Base-by-base conservation (phyloP, 148 eudicot genomes). In the Chenopodium album region DNA sequence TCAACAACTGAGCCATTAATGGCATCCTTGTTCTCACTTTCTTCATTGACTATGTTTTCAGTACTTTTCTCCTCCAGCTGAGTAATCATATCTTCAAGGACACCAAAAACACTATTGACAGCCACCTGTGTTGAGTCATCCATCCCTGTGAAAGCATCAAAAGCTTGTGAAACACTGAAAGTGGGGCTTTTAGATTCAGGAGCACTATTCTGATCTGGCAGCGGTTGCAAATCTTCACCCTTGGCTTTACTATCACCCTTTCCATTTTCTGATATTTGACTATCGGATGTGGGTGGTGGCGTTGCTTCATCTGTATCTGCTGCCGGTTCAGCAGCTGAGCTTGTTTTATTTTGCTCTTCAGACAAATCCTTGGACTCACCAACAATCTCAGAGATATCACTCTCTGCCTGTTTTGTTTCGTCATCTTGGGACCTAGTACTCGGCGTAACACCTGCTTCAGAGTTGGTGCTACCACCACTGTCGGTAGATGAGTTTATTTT, bases 101-200 rank as follows among this genome's bases (percentile, higher is more conserved):
- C 99, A 89, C 91, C 86, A 82, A 94, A 94, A 4, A 96, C 97
- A 83, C 94, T 94, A 76, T 91, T 92, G 78, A 96, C 98, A 83
- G 99, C 99, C 86, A 88, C 84, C 83, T 96, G 99, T 34, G 98
- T 96, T 31, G 99, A 94, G 88, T 96, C 98, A 83, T 96, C 99
- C 79, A 96, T 83, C 19, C 94, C 97, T 26, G 94, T 83, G 62
- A 96, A 87, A 77, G 95, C 92, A 83, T 91, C 94, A 0, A 96
- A 88, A 85, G 97, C 98, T 84, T 92, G 91, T 82, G 97, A 79
- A 81, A 91, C 93, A 81, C 68, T 82, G 83, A 96, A 94, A 71
- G 72, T 73, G 52, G 92, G 82, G 67, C 87, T 69, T 75, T 82
- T 86, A 70, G 87, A 34, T 73, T 29, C 84, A 84, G 82, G 63